These are phyloP conservation scores for Diaporthe sp. DNA, from an alignment of 2,329 filamentous ascomycete species.

Conservation along the genomic window DNA sequence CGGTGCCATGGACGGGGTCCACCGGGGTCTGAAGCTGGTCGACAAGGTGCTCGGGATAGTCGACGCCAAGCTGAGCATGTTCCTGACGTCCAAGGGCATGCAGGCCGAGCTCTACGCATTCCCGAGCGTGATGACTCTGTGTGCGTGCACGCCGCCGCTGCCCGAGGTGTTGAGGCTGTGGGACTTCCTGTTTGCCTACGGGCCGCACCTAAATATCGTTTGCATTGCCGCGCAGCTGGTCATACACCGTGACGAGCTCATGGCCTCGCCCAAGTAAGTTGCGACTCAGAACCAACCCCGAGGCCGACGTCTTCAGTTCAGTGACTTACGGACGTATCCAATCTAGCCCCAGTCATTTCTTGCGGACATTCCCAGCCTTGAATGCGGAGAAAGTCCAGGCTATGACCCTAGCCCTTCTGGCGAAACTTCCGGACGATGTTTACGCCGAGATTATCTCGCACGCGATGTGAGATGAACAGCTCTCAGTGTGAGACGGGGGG, in stretches of 20 bases:
- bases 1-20: slow-evolving; percentile 96
- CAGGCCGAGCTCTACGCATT: slow-evolving; percentile 97
- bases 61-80: slow-evolving; percentile 86
- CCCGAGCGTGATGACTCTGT: slow-evolving; percentile 92
- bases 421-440: slow-evolving; percentile 89
- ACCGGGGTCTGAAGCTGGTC: slow-evolving; percentile 89
- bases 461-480: slow-evolving; percentile 71
- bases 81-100: slow-evolving; percentile 88
- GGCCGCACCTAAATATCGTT: slow-evolving; percentile 92
- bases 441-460: slow-evolving; percentile 92
- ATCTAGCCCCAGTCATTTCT: slow-evolving; percentile 86
- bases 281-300: slow-evolving; percentile 5
- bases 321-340: background rate
- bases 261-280: slow-evolving; percentile 83
- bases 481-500: background rate
- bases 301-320: background rate
- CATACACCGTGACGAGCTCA: slow-evolving; percentile 84
- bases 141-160: slow-evolving; percentile 93
- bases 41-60: slow-evolving; percentile 93
- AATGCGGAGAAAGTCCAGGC: slow-evolving; percentile 87
- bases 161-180: slow-evolving; percentile 93
- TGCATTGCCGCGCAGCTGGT: slow-evolving; percentile 97
- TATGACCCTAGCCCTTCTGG: slow-evolving; percentile 86
- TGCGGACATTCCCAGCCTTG: slow-evolving; percentile 88
- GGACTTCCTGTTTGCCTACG: slow-evolving; percentile 98